phyloP scores from a whole-genome alignment of 1,139 yeast genomes.

The Casaregolazyma suthepensis region DNA sequence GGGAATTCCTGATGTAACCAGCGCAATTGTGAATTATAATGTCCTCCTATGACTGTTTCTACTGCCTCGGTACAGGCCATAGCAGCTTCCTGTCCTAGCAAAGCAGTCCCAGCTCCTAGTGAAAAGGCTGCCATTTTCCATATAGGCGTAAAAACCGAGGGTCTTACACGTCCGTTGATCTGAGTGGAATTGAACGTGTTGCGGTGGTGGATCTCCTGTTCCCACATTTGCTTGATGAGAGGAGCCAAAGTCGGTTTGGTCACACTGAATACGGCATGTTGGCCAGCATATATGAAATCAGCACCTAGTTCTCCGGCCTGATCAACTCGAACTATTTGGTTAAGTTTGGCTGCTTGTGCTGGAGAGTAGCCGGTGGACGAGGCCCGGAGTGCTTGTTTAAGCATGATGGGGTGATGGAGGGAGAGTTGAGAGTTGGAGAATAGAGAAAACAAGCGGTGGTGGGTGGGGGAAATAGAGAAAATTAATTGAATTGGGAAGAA shows the following conservation, averaged over 20 bases:
- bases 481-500: no score
- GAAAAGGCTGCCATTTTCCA: constrained; percentile 92
- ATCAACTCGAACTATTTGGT: constrained; percentile 79
- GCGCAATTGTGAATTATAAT: constrained; percentile 85
- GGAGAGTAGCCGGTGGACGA: constrained; percentile 18
- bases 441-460: not conserved
- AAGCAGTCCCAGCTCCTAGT: constrained; percentile 82
- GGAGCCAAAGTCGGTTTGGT: constrained; percentile 57
- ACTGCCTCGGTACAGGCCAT: constrained; percentile 99
- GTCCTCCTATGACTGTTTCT: constrained; percentile 96
- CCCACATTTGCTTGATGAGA: constrained; percentile 93
- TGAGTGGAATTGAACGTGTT: constrained; percentile 76
- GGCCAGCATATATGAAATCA: constrained; percentile 87
- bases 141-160: constrained; percentile 81
- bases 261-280: constrained; percentile 65
- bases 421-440: not conserved
- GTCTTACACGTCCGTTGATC: constrained; percentile 73
- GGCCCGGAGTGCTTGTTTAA: constrained; percentile 21
- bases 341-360: constrained; percentile 52
- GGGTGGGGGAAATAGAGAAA: not conserved
- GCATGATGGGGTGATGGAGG: constrained; percentile 11
- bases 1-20: constrained; percentile 42
- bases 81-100: constrained; percentile 89
- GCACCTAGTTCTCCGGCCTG: constrained; percentile 99
- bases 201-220: constrained; percentile 89